Base-by-base conservation (phyloP, 2,329 filamentous ascomycete species). In the Rhinocladiella mackenziei region DNA sequence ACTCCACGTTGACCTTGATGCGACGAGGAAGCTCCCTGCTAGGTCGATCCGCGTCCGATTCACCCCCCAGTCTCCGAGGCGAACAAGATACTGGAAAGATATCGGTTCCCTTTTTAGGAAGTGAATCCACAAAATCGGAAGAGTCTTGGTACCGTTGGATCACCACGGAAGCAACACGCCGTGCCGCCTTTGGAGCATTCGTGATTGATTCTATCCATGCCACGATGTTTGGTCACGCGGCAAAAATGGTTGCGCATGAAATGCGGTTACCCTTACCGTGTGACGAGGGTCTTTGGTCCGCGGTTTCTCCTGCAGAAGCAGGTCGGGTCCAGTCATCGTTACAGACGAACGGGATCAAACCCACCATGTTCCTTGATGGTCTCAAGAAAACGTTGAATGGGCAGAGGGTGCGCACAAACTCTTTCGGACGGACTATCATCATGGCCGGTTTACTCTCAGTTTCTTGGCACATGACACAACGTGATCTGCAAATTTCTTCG, bases 81-180 rank as follows among this genome's bases (percentile, higher is more conserved):
- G 80, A 75, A 65, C 72, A 73, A 44, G 65, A 69, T 43, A 49
- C 47, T 31, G 59, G 57, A 13, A 56, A 58, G 40, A 62, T 56
- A 17, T 68, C 65, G 13, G 56, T 59, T 4, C 58, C 61, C 23
- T 68, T 66, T 48, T 69, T 70, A 30, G 61, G 79, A 0, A 80
- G 81, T 0, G 80, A 78, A 26, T 13, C 46, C n/a, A 35, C 46
- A 54, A 88, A 84, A 0, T 78, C 84, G 0, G 88, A 95, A 51
- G 89, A 94, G 54, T 92, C 86, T 74, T 98, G 92, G 92, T 86
- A 89, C 57, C 82, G 88, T 56, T 97, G 92, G 92, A 92, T 97
- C 58, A 89, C 84, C 9, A 89, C 89, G 38, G 92, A 98, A 63
- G 86, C 91, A 1, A 97, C 89, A 0, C 77, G 88, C 20, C 80